Conservation (phyloP, 805 yeast species). For the Candida boleticola region DNA sequence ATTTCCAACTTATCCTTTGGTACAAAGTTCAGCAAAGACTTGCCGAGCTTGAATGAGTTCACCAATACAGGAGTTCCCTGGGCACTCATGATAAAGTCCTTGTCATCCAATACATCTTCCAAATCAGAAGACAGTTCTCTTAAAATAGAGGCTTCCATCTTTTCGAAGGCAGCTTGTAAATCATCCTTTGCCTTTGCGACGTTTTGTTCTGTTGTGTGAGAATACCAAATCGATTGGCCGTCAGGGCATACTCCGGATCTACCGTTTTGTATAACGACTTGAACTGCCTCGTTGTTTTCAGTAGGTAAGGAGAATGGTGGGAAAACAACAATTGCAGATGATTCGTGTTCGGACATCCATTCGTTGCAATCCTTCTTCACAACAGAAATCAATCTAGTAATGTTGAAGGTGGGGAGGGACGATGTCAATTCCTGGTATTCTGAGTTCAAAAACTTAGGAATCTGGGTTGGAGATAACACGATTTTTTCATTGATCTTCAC, state of each 20-base stretch:
- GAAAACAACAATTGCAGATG: conserved; percentile 85
- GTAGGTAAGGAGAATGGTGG: conserved; percentile 79
- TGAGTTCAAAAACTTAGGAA: conserved; percentile 41
- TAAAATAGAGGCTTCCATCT: conserved; percentile 75
- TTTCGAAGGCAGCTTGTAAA: conserved; percentile 73
- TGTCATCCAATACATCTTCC: conserved; percentile 50
- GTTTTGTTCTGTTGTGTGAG: conserved; percentile 69
- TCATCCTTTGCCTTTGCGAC: conserved; percentile 70
- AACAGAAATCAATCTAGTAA: conserved; percentile 75
- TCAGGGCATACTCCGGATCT: conserved; percentile 83
- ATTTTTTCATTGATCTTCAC: conserved; percentile 78
- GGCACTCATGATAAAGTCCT: conserved; percentile 34
- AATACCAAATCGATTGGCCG: conserved; percentile 90
- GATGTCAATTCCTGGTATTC: conserved; percentile 37
- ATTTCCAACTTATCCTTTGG: conserved; percentile 65
- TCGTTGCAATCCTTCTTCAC: conserved; percentile 86
- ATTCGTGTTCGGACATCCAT: conserved; percentile 87
- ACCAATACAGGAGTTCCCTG: conserved; percentile 61
- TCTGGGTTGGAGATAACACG: conserved; percentile 69
- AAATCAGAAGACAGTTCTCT: conserved; percentile 67
- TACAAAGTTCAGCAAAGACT: conserved; percentile 78
- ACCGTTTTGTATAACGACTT: conserved; percentile 82
- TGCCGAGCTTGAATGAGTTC: conserved; percentile 82
- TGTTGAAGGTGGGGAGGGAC: conserved; percentile 46
- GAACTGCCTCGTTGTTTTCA: conserved; percentile 71